A percentile compares a stretch with the other conserved stretches of the same genome.
Conservation (phyloP, 164 flowering plant species). For the Tinospora cordifolia region DNA sequence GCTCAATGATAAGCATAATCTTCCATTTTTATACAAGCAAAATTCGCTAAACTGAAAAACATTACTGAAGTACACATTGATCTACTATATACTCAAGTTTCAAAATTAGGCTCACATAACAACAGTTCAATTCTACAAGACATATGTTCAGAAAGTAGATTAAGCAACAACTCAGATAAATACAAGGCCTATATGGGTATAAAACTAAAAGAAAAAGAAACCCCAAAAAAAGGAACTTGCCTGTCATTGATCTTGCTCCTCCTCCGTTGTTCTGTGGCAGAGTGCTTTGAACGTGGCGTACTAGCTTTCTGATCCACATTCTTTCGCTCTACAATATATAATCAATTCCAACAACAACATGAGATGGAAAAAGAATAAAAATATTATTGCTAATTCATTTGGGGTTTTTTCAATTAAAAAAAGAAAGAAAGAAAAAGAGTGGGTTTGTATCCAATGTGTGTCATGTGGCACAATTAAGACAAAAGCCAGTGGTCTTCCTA, state of each 20-base stretch:
- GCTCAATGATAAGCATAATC: neutral
- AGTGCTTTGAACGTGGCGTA: constrained; percentile 81
- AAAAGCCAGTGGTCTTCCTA: neutral
- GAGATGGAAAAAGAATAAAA: neutral
- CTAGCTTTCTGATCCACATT: constrained; percentile 52
- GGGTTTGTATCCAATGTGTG: neutral
- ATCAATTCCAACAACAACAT: neutral
- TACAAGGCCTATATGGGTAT: too few relatives aligned
- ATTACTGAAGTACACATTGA: neutral
- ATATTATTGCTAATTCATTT: neutral
- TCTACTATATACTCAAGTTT: neutral
- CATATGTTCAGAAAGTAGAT: too few relatives aligned
- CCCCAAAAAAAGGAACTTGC: constrained; percentile 28
- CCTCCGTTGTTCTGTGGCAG: constrained; percentile 93
- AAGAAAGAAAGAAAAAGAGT: neutral
- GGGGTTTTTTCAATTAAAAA: too few relatives aligned
- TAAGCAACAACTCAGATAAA: too few relatives aligned
- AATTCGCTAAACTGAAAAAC: neutral
- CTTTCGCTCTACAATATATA: constrained; percentile 19
- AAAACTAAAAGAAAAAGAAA: too few relatives aligned
- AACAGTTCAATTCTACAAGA: too few relatives aligned
- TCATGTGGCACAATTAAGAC: neutral
- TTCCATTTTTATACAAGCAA: neutral
- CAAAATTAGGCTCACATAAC: too few relatives aligned
- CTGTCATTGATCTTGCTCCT: constrained; percentile 94